Base-by-base conservation (phyloP, 768 basidiomycete genomes). In the Erythrobasidium yunnanense region DNA sequence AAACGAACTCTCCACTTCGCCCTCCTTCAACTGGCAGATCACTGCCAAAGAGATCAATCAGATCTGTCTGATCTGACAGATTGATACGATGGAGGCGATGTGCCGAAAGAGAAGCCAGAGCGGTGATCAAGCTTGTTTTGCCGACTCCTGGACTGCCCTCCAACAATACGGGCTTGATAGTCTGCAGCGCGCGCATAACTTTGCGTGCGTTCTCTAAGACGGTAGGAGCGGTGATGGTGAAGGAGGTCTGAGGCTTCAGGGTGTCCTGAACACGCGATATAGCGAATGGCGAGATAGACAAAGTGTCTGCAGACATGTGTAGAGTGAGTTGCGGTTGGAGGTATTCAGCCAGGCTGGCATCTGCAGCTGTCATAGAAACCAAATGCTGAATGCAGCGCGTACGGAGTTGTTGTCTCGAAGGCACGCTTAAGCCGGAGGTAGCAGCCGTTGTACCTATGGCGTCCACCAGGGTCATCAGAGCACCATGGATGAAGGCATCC, bases 61-160 rank as follows among this genome's bases (percentile, higher is more conserved):
- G 81, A 74, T 99, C 95, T 0, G 93, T 97, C 75, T 99, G 95
- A 71, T 99, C 95, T 3, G 95, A 97, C 22, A 99, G 78, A 77
- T 99, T 99, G 81, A 99, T 92, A 22, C 95, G 85, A 74, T 85
- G 88, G 30, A 97, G 80, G 29, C 80, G 77, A 73, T 90, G 83
- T 18, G 90, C 89, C 38, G 85, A 79, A 3, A 87, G 78, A 67
- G 84, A 84, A 23, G 91, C 90, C 11, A 99, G 79, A 7, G 95
- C 93, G 18, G 85, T 81, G 54, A 97, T 79, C 2, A 99, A 81
- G 74, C 89, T 95, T 1, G 95, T 97, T 77, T 99, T 99, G 1
- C 95, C 95, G 15, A 97, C 95, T 0, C 95, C 95, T 11, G 95
- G 95, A 76, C 91, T 96, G 0, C 95, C 95, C 74, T 99, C 95